Evolutionary conservation across 1,284 basidiomycete species (phyloP), one percentile per base, ranked within the genome.

Genomic region (Sanghuangporus sanghuang): DNA sequence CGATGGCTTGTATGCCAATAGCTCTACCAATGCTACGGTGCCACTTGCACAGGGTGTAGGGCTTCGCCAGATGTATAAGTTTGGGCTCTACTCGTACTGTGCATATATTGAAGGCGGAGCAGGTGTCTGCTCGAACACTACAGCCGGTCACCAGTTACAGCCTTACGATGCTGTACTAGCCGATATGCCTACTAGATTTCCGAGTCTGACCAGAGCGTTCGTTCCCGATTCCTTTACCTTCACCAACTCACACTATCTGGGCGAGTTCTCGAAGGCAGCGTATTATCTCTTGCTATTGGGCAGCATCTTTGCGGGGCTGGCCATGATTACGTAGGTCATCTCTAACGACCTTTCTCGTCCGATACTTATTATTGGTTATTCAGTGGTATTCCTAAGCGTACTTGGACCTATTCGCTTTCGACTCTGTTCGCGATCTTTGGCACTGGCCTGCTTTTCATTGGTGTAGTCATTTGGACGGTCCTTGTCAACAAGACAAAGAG

Each of bases 41-140:
- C 87, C 90, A 3, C 81, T 93, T 2, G 79, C 77, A 61, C 71
- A 76, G 56, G 70, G 76, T 58, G 75, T 77, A 23, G 90, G 90
- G 38, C 76, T 93, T 61, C 85, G 90, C 69, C 81, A 87, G 71
- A 73, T 79, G 65, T 93, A 93, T 75, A 77, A 84, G 64, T 93
- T 89, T 68, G 90, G 90, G 23, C 77, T 93, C 46, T 93, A 93
- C 76, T 84, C 85, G 21, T 83, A 89, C 71, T 92, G 90, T 68
- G 90, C 79, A 69, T 92, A 86, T 70, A 75, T 87, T 69, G 81
- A 85, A 67, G 73, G 74, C 46, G 80, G 79, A 27, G 77, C 77
- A 36, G 91, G 90, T 40, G 79, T 75, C 57, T 92, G 91, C 73
- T 82, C 85, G 49, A 87, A 86, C 70, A 73, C 78, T 53, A 83